Base-by-base conservation (phyloP, 306 rosid species). In the Canavalia ensiformis region DNA sequence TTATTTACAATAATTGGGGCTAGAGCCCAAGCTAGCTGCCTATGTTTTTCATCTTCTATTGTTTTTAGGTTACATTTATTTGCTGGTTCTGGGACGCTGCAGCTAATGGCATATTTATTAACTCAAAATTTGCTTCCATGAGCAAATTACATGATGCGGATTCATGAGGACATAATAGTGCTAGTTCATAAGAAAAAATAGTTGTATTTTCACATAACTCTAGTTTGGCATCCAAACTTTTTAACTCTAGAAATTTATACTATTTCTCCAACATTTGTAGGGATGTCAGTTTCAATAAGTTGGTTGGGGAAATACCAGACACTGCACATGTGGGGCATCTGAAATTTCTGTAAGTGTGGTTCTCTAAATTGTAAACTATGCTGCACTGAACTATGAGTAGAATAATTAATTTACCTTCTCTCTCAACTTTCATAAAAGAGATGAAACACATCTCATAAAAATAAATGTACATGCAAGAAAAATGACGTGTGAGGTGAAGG, bases 201-300 rank as follows among this genome's bases (percentile, higher is more conserved):
- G 54, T 37, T 10, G 12, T 41, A 71, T 47, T 62, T 70, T 85
- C 62, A 18, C 81, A 64, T 30, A 49, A 66, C 34, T 47, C 18
- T 44, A 41, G 12, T 74, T 68, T 18, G 46, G 65, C 55, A 72
- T 57, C 70, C 34, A 18, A 30, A 65, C 63, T 49, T 55, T 50
- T 45, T 58, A 57, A 73, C 44, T 8, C 1, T 28, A 78, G 73
- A 70, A 34, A n/a, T 72, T 69, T 55, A 64, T 62, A 52, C 57
- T 74, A 30, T 52, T 80, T 80, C 67, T 72, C 68, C 54, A 57
- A 83, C 66, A 80, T 67, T 79, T 72, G 44, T 45, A 95, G 99
- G 86, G 99, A 95, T 86, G 86, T 93, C 78, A 91, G 97, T 88
- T 95, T 93, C 84, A 95, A 95, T 78, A 85, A 90, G 56, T 81